phyloP scores from a whole-genome alignment of 192 early-diverging fungal species.

The Coemansia sp. region DNA sequence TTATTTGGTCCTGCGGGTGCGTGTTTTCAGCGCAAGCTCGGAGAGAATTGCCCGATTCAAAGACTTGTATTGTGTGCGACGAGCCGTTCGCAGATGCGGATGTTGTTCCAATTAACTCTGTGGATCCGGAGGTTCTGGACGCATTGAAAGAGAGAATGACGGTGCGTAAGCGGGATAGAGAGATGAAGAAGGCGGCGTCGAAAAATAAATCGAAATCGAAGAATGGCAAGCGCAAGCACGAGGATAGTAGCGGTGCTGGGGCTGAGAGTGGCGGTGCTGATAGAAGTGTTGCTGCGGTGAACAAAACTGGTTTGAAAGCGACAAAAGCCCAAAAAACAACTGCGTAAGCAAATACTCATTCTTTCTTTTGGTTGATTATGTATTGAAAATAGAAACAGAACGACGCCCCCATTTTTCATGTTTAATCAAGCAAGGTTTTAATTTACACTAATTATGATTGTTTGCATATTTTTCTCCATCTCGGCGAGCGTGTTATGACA shows the following conservation, averaged over 20 bases:
- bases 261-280: not conserved
- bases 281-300: not conserved
- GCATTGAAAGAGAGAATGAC: conserved; percentile 12
- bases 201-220: not conserved
- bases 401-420: too few species aligned
- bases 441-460: too few species aligned
- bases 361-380: too few species aligned
- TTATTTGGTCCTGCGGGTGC: conserved; percentile 49
- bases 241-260: too few species aligned
- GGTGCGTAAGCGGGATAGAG: conserved; percentile 8
- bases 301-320: not conserved
- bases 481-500: too few species aligned
- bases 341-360: not conserved
- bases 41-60: conserved; percentile 23
- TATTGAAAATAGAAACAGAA: too few species aligned
- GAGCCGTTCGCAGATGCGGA: conserved; percentile 11
- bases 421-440: too few species aligned
- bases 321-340: not conserved
- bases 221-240: conserved; percentile 3
- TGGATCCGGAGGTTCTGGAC: conserved; percentile 15
- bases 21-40: conserved; percentile 43
- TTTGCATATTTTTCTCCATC: too few species aligned
- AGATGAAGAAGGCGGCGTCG: conserved; percentile 1
- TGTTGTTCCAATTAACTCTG: conserved; percentile 38
- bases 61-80: conserved; percentile 23